These are phyloP conservation scores for Metschnikowia arizonensis DNA, from an alignment of 805 yeast species.

Conservation along the genomic window DNA sequence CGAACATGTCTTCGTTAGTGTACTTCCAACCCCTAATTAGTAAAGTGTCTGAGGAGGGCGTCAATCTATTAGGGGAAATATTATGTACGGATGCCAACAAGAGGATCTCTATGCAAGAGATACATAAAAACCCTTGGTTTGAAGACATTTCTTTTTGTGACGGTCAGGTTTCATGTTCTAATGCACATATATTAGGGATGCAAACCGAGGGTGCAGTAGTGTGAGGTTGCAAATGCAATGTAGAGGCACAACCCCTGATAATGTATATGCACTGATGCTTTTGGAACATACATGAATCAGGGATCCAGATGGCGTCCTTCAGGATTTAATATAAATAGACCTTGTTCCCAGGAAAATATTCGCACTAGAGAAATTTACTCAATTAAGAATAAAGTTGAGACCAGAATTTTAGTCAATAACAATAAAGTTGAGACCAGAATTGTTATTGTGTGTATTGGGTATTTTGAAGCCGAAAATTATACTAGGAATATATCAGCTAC, in stretches of 20 bases:
- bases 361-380: background rate
- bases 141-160: constrained; percentile 8
- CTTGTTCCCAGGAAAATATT: background rate
- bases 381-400: background rate
- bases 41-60: background rate
- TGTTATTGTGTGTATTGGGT: no score
- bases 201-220: no score
- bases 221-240: background rate
- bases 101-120: constrained; percentile 7
- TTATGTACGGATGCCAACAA: constrained; percentile 2
- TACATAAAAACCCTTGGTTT: constrained; percentile 12
- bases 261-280: background rate
- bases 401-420: no score
- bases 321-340: background rate
- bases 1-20: background rate
- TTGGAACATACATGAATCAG: background rate
- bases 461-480: no score
- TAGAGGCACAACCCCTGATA: background rate
- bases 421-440: no score
- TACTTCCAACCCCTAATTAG: background rate
- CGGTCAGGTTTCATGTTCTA: constrained; percentile 1
- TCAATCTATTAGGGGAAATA: background rate
- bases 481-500: no score
- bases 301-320: background rate
- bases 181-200: background rate